A percentile compares a stretch with the other conserved stretches of the same genome.
These are phyloP conservation scores for Pestalotiopsis sp. DNA, from an alignment of 2,329 filamentous ascomycete genomes.

Conservation along the genomic window DNA sequence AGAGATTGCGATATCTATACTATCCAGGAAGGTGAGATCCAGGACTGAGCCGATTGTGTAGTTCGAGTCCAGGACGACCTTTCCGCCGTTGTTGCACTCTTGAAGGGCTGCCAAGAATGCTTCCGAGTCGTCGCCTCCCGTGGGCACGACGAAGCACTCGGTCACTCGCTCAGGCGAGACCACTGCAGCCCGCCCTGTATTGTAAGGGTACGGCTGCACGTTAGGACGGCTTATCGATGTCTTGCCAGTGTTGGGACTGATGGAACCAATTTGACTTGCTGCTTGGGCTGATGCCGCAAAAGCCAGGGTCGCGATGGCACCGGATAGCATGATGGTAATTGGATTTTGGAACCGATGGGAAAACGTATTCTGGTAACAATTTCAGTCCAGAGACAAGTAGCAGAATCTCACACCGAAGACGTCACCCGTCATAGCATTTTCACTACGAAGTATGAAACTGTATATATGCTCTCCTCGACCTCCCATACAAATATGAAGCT, in stretches of 20 bases:
- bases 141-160: constrained; percentile 20
- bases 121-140: constrained; percentile 25
- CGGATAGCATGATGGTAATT: background rate
- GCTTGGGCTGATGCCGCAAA: background rate
- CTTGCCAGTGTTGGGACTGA: constrained; percentile 7
- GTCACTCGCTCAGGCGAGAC: constrained; percentile 16
- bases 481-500: background rate
- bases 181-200: constrained; percentile 15
- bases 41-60: constrained; percentile 68
- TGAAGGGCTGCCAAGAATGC: constrained; percentile 55
- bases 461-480: background rate
- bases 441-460: background rate
- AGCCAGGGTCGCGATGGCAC: background rate
- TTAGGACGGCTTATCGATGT: constrained; percentile 3
- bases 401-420: too few relatives aligned
- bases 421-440: too few relatives aligned
- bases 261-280: background rate
- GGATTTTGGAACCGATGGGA: background rate
- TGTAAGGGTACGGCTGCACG: constrained; percentile 3
- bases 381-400: background rate
- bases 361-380: background rate
- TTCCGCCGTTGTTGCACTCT: constrained; percentile 65
- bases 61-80: constrained; percentile 58
- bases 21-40: constrained; percentile 65
- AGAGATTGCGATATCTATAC: constrained; percentile 61